phyloP scores from a whole-genome alignment of 352 stramenopile species.

The Globisporangium middletonii region DNA sequence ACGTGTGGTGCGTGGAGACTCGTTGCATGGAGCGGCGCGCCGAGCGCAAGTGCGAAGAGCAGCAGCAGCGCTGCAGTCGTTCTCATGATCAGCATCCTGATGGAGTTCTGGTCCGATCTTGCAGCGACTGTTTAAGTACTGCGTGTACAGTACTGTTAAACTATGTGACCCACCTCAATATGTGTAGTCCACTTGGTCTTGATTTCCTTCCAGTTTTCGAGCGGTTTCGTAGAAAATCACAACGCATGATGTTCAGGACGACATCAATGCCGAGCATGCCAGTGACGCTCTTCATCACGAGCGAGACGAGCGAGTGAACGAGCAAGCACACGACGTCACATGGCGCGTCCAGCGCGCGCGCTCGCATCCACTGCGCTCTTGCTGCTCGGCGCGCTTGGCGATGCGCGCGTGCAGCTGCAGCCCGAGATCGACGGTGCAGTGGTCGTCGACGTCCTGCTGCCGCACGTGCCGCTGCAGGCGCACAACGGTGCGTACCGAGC shows the following conservation, averaged over 20 bases:
- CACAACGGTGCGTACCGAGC: slow-evolving; percentile 28
- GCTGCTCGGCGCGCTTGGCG: not conserved
- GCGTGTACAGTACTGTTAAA: too few species aligned
- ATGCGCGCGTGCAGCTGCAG: not conserved
- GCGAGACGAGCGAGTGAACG: not conserved
- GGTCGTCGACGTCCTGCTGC: slow-evolving; percentile 21
- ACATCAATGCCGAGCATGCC: not conserved
- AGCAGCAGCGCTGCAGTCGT: not conserved
- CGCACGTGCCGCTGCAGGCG: slow-evolving; percentile 18
- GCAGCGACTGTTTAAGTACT: not conserved
- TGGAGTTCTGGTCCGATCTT: not conserved
- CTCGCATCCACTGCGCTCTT: not conserved
- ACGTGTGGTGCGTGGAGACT: not conserved
- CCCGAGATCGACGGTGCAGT: not conserved
- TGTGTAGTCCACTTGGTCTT: too few species aligned
- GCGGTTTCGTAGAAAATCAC: not conserved
- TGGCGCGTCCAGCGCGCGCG: not conserved
- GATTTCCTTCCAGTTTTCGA: too few species aligned
- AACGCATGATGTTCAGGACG: not conserved
- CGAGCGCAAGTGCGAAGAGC: not conserved
- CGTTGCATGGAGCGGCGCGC: not conserved
- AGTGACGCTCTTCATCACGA: slow-evolving; percentile 1
- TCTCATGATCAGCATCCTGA: not conserved
- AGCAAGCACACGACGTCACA: not conserved
- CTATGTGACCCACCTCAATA: too few species aligned